Conservation (phyloP, 2,329 filamentous ascomycete genomes). For the Pseudogymnoascus sp. region DNA sequence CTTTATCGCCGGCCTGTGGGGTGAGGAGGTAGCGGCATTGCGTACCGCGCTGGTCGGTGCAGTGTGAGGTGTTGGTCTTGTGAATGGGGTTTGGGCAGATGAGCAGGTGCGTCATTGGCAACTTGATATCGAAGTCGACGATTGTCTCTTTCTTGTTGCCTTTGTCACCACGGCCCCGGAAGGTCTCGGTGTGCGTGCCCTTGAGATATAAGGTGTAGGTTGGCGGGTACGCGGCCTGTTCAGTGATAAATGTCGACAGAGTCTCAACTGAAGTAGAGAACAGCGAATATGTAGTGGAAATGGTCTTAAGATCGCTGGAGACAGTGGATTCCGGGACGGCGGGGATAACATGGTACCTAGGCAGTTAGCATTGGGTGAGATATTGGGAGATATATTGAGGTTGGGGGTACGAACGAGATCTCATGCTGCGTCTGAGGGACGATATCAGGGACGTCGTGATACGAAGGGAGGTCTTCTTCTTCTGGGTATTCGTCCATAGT, state of each 20-base stretch:
- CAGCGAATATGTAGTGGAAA: constrained; percentile 22
- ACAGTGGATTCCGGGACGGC: constrained; percentile 21
- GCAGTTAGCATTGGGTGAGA: not conserved
- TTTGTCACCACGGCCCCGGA: constrained; percentile 16
- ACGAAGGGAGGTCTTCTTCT: constrained; percentile 16
- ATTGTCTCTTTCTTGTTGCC: constrained; percentile 41
- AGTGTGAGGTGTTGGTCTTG: not conserved
- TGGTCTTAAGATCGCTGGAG: constrained; percentile 17
- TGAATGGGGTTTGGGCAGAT: constrained; percentile 35
- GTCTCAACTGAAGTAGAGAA: constrained; percentile 19
- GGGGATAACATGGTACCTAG: constrained; percentile 15
- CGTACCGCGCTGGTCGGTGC: constrained; percentile 22
- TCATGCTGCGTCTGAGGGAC: not conserved
- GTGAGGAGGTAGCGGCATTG: constrained; percentile 38
- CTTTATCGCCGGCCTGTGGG: constrained; percentile 50
- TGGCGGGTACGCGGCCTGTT: constrained; percentile 23
- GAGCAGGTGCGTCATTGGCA: constrained; percentile 52
- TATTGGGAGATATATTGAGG: not conserved
- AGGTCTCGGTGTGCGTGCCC: constrained; percentile 26
- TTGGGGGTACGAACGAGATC: not conserved
- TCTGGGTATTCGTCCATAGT: constrained; percentile 19
- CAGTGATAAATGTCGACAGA: constrained; percentile 21
- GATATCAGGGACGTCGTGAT: constrained; percentile 13
- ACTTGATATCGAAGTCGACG: constrained; percentile 49
- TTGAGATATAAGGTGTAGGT: constrained; percentile 23